Evolutionary conservation across 495 filamentous ascomycete genomes (phyloP), one percentile per base, ranked within the genome.

Genomic region (Hyaloscypha hepaticicola): DNA sequence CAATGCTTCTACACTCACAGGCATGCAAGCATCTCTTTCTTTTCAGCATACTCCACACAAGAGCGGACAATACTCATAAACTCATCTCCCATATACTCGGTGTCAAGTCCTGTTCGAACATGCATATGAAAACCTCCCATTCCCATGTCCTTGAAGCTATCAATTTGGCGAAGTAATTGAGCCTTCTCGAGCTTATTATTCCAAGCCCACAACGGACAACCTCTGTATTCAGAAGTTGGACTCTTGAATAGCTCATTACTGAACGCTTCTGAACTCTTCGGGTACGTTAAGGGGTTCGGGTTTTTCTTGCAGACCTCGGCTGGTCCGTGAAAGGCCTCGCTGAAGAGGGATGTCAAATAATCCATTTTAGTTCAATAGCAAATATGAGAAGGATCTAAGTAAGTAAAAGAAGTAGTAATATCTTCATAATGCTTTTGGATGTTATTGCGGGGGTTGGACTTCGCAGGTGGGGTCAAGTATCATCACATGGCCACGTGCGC

Each of bases 111-210:
- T 25, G 52, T 59, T 5, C 71, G 66, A 9, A 64, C 61, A 53
- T 73, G 71, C 61, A 73, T 72, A 52, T 70, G 69, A 41, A 73
- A 73, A 6, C 71, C 71, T 24, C 71, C 71, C 49, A 73, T 52
- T 9, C 71, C 71, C 71, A 73, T 73, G 8, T 66, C 66, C 52
- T 26, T 29, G 27, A 71, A 66, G 29, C 60, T 11, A 59, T 73
- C 71, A 27, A 73, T 73, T 49, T 73, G 66, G 19, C 69, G 63
- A 2, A 71, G 62, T 33, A 71, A 38, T 29, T 71, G 58, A 19
- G 38, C 62, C 50, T 63, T 58, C 3, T 66, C 55, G 16, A 71
- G 65, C 33, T 63, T 67, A 0, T 61, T 61, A 41, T 73, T 73
- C 71, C 71, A 73, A 26, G 66, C 56, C 71, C 71, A 73, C 12